A percentile compares a stretch with the other conserved stretches of the same genome.
phyloP scores from a whole-genome alignment of 345 rosid species.

The Eucalyptus grandis region DNA sequence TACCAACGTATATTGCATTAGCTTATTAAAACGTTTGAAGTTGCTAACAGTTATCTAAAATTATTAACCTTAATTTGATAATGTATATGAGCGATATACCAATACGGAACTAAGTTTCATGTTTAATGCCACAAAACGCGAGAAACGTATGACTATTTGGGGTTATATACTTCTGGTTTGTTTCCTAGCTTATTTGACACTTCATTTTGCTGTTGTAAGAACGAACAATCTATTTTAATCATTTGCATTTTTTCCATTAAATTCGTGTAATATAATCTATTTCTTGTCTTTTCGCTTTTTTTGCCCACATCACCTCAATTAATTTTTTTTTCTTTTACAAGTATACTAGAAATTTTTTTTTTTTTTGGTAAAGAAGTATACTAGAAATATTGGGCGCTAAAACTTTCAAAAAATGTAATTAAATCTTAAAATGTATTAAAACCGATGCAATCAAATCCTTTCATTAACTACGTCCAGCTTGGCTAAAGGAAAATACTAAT shows the following conservation, averaged over 20 bases:
- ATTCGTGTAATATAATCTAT: rapidly evolving
- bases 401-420: too few species aligned
- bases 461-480: rapidly evolving
- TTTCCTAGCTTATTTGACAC: too few species aligned
- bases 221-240: rapidly evolving
- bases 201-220: too few species aligned
- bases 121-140: background rate
- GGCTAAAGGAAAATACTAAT: rapidly evolving
- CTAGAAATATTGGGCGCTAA: too few species aligned
- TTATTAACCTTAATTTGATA: background rate
- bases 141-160: too few species aligned
- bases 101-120: rapidly evolving
- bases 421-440: too few species aligned
- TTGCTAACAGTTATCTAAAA: rapidly evolving
- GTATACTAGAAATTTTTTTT: too few species aligned
- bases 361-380: too few species aligned
- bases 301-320: rapidly evolving
- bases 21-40: background rate
- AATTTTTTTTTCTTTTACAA: too few species aligned
- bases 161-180: too few species aligned
- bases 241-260: rapidly evolving
- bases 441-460: rapidly evolving
- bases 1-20: background rate
- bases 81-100: rapidly evolving
- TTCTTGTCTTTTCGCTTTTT: too few species aligned